Base-by-base conservation (phyloP, 257 asterid species). In the Craterostigma plantagineum region DNA sequence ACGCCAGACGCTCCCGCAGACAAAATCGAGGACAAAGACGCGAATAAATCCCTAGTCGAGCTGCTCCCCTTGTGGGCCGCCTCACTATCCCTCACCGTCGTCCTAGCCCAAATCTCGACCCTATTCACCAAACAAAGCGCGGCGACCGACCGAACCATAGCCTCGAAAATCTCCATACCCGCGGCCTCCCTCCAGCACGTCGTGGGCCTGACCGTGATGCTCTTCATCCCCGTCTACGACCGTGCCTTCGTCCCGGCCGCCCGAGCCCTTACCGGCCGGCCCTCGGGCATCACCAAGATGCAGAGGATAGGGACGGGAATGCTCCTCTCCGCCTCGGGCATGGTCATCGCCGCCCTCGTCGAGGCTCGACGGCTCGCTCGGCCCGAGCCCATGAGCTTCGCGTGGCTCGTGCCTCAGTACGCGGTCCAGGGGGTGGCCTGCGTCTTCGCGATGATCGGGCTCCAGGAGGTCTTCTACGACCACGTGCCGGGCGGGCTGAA, bases 361-460 rank as follows among this genome's bases (percentile, higher is more conserved):
- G 87, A 77, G 63, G 61, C 34, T 34, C 61, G 45, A 49, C 73
- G 81, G 18, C 79, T 69, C 0, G n/a, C n/a, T 40, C 51, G 56
- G 30, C 87, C 8, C 11, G 11, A 9, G 12, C 40, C 40, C 4
- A 65, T 81, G 80, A 69, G 80, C 15, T 63, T 75, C 38, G 73
- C 81, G 73, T 81, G 91, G 92, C 44, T 76, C 45, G 66, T 63
- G 3, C 90, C 68, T 0, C 72, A 65, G 33, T 65, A 60, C 18
- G 15, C 61, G 38, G 34, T 65, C 6, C 39, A 45, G 15, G 56
- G 62, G 10, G 13, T 45, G 23, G 46, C 64, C 7, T 67, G 61
- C 7, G 64, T 65, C 1, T 61, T 65, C 23, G 45, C 64, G 14
- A 52, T 65, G 49, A 58, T 56, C 18, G 72, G 72, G 11, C 53